Evolutionary conservation across 2,329 filamentous ascomycete genomes (phyloP).

Genomic region (Cryphonectria japonica): DNA sequence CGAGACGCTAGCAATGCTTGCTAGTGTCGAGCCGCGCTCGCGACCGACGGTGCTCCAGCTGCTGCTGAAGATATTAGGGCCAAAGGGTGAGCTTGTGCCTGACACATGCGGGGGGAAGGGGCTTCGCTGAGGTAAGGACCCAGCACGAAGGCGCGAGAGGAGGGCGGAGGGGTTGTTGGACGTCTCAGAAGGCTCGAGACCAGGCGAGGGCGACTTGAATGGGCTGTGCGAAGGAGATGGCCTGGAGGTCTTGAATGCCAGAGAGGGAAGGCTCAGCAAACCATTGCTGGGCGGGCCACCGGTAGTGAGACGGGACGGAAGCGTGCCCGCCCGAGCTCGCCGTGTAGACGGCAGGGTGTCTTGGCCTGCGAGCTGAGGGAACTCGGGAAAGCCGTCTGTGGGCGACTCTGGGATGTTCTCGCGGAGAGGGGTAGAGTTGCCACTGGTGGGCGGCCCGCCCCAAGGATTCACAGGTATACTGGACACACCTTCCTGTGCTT

Average conservation of each 20-base stretch:
- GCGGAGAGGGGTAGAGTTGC: conserved; percentile 91
- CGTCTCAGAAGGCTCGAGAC: conserved; percentile 52
- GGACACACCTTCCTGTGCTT: conserved; percentile 88
- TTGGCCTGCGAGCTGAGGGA: conserved; percentile 72
- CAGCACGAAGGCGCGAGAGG: conserved; percentile 83
- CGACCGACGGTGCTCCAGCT: conserved; percentile 80
- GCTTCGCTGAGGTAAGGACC: conserved; percentile 89
- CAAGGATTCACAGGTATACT: conserved; percentile 73
- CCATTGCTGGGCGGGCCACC: conserved; percentile 66
- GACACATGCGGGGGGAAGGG: conserved; percentile 64
- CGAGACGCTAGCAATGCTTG: conserved; percentile 79
- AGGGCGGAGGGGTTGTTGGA: conserved; percentile 68
- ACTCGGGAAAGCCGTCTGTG: conserved; percentile 92
- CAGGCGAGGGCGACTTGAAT: conserved; percentile 71
- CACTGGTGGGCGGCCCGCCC: conserved; percentile 95
- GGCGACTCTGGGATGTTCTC: conserved; percentile 98
- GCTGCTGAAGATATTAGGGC: conserved; percentile 85
- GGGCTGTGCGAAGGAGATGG: conserved; percentile 86
- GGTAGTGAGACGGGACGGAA: conserved; percentile 92
- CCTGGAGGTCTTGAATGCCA: conserved; percentile 77
- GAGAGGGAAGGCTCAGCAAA: conserved; percentile 57
- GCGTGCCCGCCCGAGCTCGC: conserved; percentile 87
- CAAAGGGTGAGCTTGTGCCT: conserved; percentile 71
- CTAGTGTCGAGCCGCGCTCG: conserved; percentile 84
- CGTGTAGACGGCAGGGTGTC: conserved; percentile 70